These are phyloP conservation scores for Ilyonectria sp. DNA, from an alignment of 2,329 filamentous ascomycete genomes.

Conservation along the genomic window DNA sequence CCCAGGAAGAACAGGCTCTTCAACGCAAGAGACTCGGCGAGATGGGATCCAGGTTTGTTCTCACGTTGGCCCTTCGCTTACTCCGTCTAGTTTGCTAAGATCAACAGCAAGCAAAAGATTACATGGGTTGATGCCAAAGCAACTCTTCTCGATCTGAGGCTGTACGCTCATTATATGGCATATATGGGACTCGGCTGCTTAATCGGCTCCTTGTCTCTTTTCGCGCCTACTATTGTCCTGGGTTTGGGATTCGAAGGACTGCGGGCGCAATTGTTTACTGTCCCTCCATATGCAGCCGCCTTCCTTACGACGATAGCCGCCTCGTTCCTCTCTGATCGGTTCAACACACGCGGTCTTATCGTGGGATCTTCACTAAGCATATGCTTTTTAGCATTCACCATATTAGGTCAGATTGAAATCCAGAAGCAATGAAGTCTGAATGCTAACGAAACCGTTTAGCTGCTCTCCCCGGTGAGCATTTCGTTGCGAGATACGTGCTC, in stretches of 20 bases:
- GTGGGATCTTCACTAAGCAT: constrained; percentile 25
- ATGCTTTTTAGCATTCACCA: constrained; percentile 24
- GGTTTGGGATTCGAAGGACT: constrained; percentile 46
- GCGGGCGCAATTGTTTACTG: constrained; percentile 52
- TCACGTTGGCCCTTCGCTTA: not conserved
- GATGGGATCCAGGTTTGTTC: not conserved
- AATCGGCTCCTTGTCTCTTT: constrained; percentile 41
- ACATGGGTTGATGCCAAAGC: constrained; percentile 31
- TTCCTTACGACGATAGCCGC: constrained; percentile 57
- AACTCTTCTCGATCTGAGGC: constrained; percentile 21
- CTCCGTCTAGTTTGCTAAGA: not conserved
- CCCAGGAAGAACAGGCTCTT: constrained; percentile 51
- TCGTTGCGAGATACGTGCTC: constrained; percentile 62
- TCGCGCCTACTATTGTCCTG: constrained; percentile 44
- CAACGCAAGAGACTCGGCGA: constrained; percentile 56
- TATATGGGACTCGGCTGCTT: constrained; percentile 35
- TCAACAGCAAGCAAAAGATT: constrained; percentile 21
- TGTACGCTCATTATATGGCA: constrained; percentile 36
- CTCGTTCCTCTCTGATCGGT: constrained; percentile 61
- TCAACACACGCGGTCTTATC: constrained; percentile 61
- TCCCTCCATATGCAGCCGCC: constrained; percentile 66
- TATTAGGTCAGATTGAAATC: not conserved
- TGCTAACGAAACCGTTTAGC: not conserved
- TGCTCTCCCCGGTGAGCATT: not conserved
- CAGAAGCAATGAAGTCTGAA: not conserved